These are phyloP conservation scores for Ophiorrhiza pumila DNA, from an alignment of 257 asterid genomes.

Conservation along the genomic window DNA sequence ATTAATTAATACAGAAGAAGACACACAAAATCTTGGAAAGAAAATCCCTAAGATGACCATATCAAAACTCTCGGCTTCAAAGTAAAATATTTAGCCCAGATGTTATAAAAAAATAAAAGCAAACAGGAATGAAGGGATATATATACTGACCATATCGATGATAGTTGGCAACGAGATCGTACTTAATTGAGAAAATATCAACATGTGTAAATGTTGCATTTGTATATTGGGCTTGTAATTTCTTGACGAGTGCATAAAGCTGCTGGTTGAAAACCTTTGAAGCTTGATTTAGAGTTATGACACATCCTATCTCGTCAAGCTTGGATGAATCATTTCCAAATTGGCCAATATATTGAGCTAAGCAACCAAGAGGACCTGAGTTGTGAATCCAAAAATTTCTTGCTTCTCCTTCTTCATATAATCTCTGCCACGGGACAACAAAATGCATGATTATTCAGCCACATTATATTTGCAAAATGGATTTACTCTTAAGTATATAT, in stretches of 20 bases:
- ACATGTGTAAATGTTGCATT: conserved; percentile 60
- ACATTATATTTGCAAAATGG: not conserved
- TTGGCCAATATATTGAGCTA: conserved; percentile 68
- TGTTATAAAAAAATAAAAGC: not conserved
- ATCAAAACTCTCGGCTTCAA: too few relatives aligned
- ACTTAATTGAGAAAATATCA: conserved; percentile 75
- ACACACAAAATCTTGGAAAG: too few relatives aligned
- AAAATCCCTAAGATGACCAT: too few relatives aligned
- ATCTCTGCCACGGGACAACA: conserved; percentile 40
- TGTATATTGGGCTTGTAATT: conserved; percentile 61
- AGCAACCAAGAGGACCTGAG: conserved; percentile 95
- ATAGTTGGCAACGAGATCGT: conserved; percentile 68
- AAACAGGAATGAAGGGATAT: not conserved
- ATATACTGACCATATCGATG: conserved; percentile 58
- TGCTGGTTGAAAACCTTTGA: conserved; percentile 72
- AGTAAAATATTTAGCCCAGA: not conserved
- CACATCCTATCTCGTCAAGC: conserved; percentile 90
- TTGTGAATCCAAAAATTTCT: conserved; percentile 86
- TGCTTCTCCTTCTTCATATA: conserved; percentile 78
- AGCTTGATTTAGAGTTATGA: conserved; percentile 73
- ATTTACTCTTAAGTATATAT: not conserved
- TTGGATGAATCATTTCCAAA: conserved; percentile 70
- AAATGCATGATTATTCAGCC: not conserved
- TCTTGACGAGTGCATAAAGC: conserved; percentile 64
- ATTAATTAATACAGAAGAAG: too few relatives aligned